phyloP scores from a whole-genome alignment of 192 early-diverging fungal species.

The Rhizophlyctis rosea region DNA sequence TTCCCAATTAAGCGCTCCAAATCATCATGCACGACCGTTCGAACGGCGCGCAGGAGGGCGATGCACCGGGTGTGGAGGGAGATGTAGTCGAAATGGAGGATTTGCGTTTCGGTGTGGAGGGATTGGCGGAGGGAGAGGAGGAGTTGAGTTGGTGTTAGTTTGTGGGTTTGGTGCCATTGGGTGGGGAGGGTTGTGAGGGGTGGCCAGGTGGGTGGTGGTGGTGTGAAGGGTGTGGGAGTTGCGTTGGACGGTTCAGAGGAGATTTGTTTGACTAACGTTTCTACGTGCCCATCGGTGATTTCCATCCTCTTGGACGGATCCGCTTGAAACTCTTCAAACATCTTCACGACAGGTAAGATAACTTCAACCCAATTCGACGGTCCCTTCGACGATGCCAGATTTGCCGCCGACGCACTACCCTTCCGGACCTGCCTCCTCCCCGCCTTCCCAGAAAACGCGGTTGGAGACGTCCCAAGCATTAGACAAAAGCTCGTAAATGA shows the following conservation, averaged over 20 bases:
- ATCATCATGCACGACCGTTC: not conserved
- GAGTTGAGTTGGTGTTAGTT: conserved; percentile 7
- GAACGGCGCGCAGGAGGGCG: not conserved
- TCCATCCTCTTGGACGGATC: no score
- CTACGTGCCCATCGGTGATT: no score
- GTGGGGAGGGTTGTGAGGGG: not conserved
- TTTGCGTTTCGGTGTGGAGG: not conserved
- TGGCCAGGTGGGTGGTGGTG: not conserved
- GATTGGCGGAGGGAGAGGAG: conserved; percentile 2
- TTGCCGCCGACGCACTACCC: not conserved
- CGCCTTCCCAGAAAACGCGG: not conserved
- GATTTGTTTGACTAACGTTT: not conserved
- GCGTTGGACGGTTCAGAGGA: not conserved
- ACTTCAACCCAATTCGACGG: conserved; percentile 1
- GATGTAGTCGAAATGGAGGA: conserved; percentile 13
- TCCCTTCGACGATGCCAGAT: not conserved
- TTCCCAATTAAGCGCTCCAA: not conserved
- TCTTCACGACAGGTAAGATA: not conserved
- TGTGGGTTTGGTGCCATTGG: not conserved
- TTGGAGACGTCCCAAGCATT: conserved; percentile 5
- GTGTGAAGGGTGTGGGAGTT: not conserved
- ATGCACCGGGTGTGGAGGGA: conserved; percentile 6
- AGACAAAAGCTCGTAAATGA: conserved; percentile 9
- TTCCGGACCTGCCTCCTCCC: not conserved
- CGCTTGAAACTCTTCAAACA: conserved; percentile 4